A percentile compares a stretch with the other conserved stretches of the same genome.
These are phyloP conservation scores for Stachybotrys chlorohalonatus DNA, from an alignment of 2,329 filamentous ascomycete genomes.

Conservation along the genomic window DNA sequence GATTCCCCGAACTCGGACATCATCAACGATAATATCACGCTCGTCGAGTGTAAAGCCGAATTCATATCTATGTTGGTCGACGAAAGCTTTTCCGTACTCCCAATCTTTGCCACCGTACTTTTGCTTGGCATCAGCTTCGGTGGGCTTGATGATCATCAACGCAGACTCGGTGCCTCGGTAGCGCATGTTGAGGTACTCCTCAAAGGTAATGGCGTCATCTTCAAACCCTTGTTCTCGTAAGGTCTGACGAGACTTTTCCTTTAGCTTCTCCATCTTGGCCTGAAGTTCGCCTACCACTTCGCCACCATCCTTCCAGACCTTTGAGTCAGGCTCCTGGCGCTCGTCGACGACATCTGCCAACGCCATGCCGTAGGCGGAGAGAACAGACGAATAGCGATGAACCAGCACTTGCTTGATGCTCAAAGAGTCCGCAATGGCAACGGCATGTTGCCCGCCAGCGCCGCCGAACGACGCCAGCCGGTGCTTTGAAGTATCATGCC, in stretches of 20 bases:
- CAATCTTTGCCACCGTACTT: conserved; percentile 58
- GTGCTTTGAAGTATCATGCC: conserved; percentile 83
- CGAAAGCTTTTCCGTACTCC: conserved; percentile 78
- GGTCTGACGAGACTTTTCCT: conserved; percentile 59
- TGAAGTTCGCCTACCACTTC: conserved; percentile 54
- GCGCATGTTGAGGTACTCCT: conserved; percentile 90
- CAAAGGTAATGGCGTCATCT: conserved; percentile 66
- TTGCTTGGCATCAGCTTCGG: conserved; percentile 47
- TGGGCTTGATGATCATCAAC: conserved; percentile 77
- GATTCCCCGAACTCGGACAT: conserved; percentile 80
- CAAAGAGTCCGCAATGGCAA: conserved; percentile 79
- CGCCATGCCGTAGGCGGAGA: conserved; percentile 90
- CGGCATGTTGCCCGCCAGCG: conserved; percentile 83
- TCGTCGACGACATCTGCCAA: conserved; percentile 90
- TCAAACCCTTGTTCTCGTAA: conserved; percentile 73
- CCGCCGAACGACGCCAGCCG: conserved; percentile 88
- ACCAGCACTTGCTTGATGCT: conserved; percentile 80
- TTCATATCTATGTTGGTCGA: conserved; percentile 82
- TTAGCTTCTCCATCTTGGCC: conserved; percentile 69
- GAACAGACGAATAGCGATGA: conserved; percentile 78
- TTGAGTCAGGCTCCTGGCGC: conserved; percentile 66
- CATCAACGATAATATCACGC: conserved; percentile 81
- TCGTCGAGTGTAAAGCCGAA: conserved; percentile 84
- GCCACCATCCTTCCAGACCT: conserved; percentile 50
- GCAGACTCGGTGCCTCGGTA: conserved; percentile 87